phyloP scores from a whole-genome alignment of 2,329 filamentous ascomycete genomes.

The Sarocladiaceae sp. region DNA sequence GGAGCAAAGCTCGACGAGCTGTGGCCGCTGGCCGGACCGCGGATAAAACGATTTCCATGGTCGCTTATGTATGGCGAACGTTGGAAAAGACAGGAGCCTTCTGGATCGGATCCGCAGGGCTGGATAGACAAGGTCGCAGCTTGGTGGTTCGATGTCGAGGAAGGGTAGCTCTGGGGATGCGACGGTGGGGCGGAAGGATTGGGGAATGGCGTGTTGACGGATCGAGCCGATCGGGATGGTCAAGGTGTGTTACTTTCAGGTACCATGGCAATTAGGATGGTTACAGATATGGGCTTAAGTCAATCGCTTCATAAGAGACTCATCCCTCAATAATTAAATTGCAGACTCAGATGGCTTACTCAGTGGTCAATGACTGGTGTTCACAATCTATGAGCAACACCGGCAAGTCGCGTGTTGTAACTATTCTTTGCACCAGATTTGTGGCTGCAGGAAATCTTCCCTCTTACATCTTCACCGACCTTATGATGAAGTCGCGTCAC shows the following conservation, averaged over 20 bases:
- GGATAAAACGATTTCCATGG: constrained; percentile 22
- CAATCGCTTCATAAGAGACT: too few relatives aligned
- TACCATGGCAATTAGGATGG: too few relatives aligned
- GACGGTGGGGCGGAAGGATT: not conserved
- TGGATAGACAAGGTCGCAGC: too few relatives aligned
- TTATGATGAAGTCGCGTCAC: not conserved
- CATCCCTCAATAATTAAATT: too few relatives aligned
- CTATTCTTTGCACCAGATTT: not conserved
- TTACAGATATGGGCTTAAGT: too few relatives aligned
- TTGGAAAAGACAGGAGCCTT: too few relatives aligned
- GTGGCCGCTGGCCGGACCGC: constrained; percentile 16
- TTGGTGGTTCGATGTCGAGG: not conserved
- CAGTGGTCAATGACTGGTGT: too few relatives aligned
- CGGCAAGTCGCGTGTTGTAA: not conserved
- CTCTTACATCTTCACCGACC: constrained; percentile 1
- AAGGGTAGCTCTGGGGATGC: not conserved
- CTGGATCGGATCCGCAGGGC: too few relatives aligned
- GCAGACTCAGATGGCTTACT: too few relatives aligned
- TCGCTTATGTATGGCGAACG: too few relatives aligned
- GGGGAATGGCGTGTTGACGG: constrained; percentile 5
- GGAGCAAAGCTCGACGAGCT: constrained; percentile 16
- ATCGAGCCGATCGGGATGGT: constrained; percentile 2
- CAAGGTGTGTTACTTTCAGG: too few relatives aligned
- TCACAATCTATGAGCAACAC: too few relatives aligned
- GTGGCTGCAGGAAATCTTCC: not conserved